phyloP scores from a whole-genome alignment of 331 rosid genomes.

The Malus hybrid region DNA sequence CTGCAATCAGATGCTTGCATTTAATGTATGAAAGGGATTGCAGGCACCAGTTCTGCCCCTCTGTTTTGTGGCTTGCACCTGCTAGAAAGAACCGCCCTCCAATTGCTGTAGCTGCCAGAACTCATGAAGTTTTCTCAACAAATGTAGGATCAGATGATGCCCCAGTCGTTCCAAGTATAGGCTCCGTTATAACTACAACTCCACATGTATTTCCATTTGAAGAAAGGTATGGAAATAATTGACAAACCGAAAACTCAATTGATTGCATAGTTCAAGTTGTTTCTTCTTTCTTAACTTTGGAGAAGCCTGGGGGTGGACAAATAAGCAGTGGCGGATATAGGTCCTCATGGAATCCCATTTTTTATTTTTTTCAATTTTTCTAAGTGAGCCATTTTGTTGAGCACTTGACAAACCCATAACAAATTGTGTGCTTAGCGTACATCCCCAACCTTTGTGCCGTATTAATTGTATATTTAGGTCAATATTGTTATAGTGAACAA shows the following conservation, averaged over 20 bases:
- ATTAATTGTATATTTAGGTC: no score
- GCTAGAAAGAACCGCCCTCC: conserved; percentile 85
- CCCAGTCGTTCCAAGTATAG: conserved; percentile 30
- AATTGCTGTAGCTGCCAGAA: conserved; percentile 83
- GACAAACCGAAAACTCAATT: not conserved
- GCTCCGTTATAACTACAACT: conserved; percentile 69
- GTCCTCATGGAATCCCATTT: no score
- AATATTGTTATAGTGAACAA: no score
- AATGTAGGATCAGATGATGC: conserved; percentile 60
- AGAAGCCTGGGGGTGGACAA: not conserved
- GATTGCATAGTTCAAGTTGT: not conserved
- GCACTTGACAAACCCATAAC: no score
- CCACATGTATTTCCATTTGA: conserved; percentile 94
- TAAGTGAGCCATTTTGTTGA: not conserved
- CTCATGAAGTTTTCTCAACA: conserved; percentile 66
- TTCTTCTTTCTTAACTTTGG: not conserved
- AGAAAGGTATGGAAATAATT: conserved; percentile 55
- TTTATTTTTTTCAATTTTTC: not conserved
- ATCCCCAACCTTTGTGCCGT: no score
- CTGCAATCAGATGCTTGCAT: conserved; percentile 93
- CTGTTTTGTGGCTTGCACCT: conserved; percentile 89
- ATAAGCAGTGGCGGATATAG: no score
- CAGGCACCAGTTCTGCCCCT: conserved; percentile 91
- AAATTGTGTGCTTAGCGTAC: no score
- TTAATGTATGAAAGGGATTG: conserved; percentile 96